Base-by-base conservation (phyloP, 768 basidiomycete species). In the Boletus sp. region DNA sequence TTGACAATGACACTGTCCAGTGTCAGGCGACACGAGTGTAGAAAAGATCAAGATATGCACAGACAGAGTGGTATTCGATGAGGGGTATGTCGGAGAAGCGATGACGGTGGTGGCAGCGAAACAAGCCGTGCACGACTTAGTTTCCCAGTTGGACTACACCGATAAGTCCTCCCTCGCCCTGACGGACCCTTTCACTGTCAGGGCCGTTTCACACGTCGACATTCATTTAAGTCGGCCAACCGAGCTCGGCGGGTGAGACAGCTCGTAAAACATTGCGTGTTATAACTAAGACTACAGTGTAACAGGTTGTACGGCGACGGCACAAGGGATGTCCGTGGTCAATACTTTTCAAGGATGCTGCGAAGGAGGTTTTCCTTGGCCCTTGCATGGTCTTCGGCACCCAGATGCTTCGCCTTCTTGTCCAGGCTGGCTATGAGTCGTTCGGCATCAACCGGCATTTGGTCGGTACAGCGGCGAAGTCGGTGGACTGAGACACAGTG, bases 361-460 rank as follows among this genome's bases (percentile, higher is more conserved):
- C 70, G 69, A 13, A 71, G 65, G 13, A 71, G 66, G 50, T 58
- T 72, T 54, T 71, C 70, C 32, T 72, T 71, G 40, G 69, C 69
- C 46, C 56, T 72, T 50, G 64, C 65, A 32, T 70, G 61, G 39
- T 72, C 71, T 37, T 72, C 56, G 47, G 65, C 69, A 17, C 67
- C 62, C 15, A 72, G 60, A 14, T 70, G 69, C 56, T 79, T 82
- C 56, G 72, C 70, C 54, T 78, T 77, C 67, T 82, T 84, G 56
- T 88, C 85, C 8, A 83, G 70, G 13, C 63, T 66, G 2, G 75
- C 68, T 46, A 85, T 78, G 8, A 75, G 74, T 40, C 75, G 75
- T 61, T 87, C 86, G 32, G 81, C 66, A 42, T 77, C 75, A 30
- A 63, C 73, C 5, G 84, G 83, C n/a, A 80, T 61, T 21, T 72